A percentile compares a stretch with the other conserved stretches of the same genome.
Evolutionary conservation across 768 basidiomycete species (phyloP).

Genomic region (Russula sp.): DNA sequence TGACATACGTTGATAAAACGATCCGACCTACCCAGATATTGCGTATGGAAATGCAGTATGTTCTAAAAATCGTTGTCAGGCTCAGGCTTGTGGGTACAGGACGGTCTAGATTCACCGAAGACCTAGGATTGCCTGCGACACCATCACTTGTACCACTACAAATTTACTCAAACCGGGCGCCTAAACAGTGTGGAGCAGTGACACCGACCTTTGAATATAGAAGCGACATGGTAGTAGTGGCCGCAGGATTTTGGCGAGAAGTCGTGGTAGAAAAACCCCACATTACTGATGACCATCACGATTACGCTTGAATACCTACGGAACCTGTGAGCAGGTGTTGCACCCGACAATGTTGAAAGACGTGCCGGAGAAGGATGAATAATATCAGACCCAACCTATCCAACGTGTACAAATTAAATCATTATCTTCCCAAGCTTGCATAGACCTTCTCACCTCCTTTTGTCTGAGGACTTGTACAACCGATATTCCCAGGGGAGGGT

Average conservation of each 20-base stretch:
- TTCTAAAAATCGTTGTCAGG: slow-evolving; percentile 39
- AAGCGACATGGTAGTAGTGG: slow-evolving; percentile 46
- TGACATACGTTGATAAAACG: slow-evolving; percentile 37
- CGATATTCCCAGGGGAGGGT: slow-evolving; percentile 18
- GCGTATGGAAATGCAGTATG: slow-evolving; percentile 52
- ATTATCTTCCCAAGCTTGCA: neutral
- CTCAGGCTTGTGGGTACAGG: slow-evolving; percentile 34
- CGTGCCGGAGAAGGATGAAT: too few relatives aligned
- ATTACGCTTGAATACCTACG: slow-evolving; percentile 30
- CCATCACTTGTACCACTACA: slow-evolving; percentile 44
- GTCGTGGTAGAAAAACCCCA: slow-evolving; percentile 48
- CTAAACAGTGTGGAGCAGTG: neutral
- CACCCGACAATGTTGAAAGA: neutral
- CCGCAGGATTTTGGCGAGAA: slow-evolving; percentile 45
- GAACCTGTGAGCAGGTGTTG: slow-evolving; percentile 23
- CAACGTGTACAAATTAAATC: neutral
- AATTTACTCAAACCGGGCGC: neutral
- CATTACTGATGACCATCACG: slow-evolving; percentile 46
- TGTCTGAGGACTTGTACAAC: slow-evolving; percentile 7
- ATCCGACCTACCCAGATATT: slow-evolving; percentile 36
- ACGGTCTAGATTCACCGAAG: too few relatives aligned
- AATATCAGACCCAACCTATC: neutral
- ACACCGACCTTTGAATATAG: slow-evolving; percentile 53
- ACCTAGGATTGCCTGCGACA: too few relatives aligned
- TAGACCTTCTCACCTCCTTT: neutral